Conservation (phyloP, 805 yeast species). For the Candida glaebosa region DNA sequence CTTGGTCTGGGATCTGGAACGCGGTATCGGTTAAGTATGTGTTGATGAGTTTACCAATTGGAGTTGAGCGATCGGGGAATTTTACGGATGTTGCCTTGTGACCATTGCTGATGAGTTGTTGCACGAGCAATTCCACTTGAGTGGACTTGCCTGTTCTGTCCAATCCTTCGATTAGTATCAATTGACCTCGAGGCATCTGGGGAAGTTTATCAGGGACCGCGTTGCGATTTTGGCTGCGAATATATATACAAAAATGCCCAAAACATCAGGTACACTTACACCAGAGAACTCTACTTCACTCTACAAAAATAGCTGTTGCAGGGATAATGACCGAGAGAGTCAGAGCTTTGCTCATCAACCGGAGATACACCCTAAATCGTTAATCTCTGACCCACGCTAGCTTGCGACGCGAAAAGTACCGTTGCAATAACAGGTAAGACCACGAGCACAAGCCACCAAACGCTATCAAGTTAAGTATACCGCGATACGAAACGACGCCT, state of each 20-base stretch:
- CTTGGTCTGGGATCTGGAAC: constrained; percentile 61
- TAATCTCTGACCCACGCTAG: constrained; percentile 11
- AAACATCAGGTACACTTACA: no score
- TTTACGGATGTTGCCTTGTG: constrained; percentile 47
- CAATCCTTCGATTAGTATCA: constrained; percentile 86
- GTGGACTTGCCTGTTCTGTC: constrained; percentile 96
- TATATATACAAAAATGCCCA: no score
- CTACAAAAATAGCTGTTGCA: constrained; percentile 12
- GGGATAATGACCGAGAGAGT: constrained; percentile 52
- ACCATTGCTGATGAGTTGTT: constrained; percentile 12
- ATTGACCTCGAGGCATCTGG: constrained; percentile 51
- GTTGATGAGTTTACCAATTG: constrained; percentile 76
- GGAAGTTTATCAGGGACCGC: no score
- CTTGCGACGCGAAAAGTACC: constrained; percentile 2
- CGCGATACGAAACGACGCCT: constrained; percentile 16
- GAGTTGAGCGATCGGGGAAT: constrained; percentile 86
- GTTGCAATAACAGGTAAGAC: not conserved
- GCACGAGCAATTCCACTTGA: constrained; percentile 47
- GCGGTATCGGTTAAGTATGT: constrained; percentile 55
- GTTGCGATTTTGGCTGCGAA: no score
- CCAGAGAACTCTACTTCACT: not conserved
- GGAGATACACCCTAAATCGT: constrained; percentile 47
- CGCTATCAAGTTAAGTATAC: constrained; percentile 19
- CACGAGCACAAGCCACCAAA: constrained; percentile 9
- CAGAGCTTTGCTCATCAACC: constrained; percentile 43